phyloP scores from a whole-genome alignment of 495 filamentous ascomycete genomes.

The Trichoderma virens region DNA sequence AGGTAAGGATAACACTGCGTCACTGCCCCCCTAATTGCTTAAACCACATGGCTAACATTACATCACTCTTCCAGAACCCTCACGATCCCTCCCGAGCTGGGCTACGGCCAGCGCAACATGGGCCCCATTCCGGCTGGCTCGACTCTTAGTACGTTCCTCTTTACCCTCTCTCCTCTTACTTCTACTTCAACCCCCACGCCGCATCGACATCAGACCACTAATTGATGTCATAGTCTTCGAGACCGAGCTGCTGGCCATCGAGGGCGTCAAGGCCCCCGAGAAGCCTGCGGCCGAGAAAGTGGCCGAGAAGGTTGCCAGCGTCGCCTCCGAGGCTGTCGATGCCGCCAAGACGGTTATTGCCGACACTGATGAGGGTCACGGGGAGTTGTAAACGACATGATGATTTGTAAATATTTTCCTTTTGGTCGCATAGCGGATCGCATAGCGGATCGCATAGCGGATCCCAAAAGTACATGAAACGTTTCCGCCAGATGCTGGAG shows the following conservation, averaged over 20 bases:
- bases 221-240: conserved; percentile 59
- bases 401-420: neutral
- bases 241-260: conserved; percentile 84
- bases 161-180: neutral
- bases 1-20: conserved; percentile 22
- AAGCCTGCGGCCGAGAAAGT: conserved; percentile 29
- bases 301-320: conserved; percentile 36
- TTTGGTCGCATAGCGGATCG: neutral
- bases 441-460: too few species aligned
- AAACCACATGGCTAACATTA: neutral
- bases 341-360: conserved; percentile 35
- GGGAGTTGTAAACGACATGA: conserved; percentile 34
- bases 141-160: conserved; percentile 51
- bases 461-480: neutral
- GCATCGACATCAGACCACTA: conserved; percentile 17
- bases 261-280: conserved; percentile 59
- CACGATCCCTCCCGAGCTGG: conserved; percentile 81
- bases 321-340: conserved; percentile 36
- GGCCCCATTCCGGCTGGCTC: conserved; percentile 73
- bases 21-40: neutral
- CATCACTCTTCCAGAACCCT: conserved; percentile 47
- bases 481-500: neutral
- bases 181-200: conserved; percentile 6
- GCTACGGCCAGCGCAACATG: conserved; percentile 67
- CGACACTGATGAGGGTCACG: conserved; percentile 48